Evolutionary conservation across 106 monocot genomes (phyloP).

Genomic region (Alisma plantagoaquatica): DNA sequence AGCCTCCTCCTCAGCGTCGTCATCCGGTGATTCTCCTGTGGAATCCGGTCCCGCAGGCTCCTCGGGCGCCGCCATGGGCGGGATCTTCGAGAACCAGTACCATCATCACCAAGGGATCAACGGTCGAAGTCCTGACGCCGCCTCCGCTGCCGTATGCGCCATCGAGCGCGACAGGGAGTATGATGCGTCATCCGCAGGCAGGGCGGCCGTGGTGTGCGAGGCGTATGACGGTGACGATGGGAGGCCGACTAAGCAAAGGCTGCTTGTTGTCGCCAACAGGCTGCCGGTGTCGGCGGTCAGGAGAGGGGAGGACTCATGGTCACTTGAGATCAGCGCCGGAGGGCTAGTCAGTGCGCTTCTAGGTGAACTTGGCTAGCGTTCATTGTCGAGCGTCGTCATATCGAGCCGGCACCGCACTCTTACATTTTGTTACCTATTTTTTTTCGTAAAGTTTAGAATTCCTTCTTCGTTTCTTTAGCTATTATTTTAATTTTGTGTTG

Average conservation of each 20-base stretch:
- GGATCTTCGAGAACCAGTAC: background rate
- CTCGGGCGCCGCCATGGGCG: slow-evolving; percentile 1
- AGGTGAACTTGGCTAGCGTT: slow-evolving; percentile 27
- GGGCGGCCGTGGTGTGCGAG: slow-evolving; percentile 7
- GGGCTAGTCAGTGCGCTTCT: slow-evolving; percentile 92
- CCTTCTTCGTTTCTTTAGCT: background rate
- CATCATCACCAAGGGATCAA: too few relatives aligned
- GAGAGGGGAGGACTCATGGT: slow-evolving; percentile 78
- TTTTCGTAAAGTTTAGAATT: background rate
- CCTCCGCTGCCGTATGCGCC: background rate
- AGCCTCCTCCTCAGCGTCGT: too few relatives aligned
- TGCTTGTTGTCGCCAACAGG: slow-evolving; percentile 90
- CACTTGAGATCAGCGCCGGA: slow-evolving; percentile 89
- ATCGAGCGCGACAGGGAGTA: background rate
- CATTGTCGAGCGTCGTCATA: too few relatives aligned
- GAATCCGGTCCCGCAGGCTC: slow-evolving; percentile 8
- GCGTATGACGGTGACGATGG: slow-evolving; percentile 14
- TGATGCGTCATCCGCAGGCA: slow-evolving; percentile 1
- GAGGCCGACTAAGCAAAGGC: slow-evolving; percentile 57
- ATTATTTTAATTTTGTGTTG: background rate
- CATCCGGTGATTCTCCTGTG: too few relatives aligned
- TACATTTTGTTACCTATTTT: too few relatives aligned
- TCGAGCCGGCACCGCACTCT: too few relatives aligned
- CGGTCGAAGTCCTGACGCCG: too few relatives aligned
- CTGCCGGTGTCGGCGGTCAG: slow-evolving; percentile 86